Percentiles rank a stretch among this genome's conserved stretches.
phyloP scores from a whole-genome alignment of 176 grass and related monocot species.

The Guadua angustifolia region DNA sequence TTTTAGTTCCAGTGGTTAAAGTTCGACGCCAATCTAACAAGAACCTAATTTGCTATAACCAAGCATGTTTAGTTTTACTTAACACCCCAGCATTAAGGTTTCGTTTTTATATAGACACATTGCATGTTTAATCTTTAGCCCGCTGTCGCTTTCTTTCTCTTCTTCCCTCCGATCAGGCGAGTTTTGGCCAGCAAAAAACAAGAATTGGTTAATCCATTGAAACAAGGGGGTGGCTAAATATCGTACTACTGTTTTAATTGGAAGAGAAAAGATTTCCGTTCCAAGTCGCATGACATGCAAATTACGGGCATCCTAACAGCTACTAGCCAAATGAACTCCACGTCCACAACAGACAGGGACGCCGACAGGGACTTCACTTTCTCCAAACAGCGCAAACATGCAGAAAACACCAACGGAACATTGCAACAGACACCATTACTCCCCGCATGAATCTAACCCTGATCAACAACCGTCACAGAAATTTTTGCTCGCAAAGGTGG shows the following conservation, averaged over 20 bases:
- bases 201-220: neutral
- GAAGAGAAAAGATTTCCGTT: neutral
- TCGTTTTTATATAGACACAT: neutral
- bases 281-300: slow-evolving; percentile 5
- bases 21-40: neutral
- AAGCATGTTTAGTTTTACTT: neutral
- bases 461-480: neutral
- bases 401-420: neutral
- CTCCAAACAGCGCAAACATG: slow-evolving; percentile 6
- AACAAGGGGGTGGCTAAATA: neutral
- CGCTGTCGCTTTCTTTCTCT: neutral
- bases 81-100: neutral
- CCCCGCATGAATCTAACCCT: slow-evolving; percentile 23
- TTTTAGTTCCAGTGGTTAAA: neutral
- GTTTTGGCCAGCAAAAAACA: slow-evolving; percentile 1
- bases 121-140: neutral
- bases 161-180: neutral
- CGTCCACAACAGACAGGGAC: neutral
- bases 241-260: slow-evolving; percentile 10
- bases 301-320: neutral
- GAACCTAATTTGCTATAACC: neutral
- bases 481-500: neutral
- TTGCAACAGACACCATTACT: neutral
- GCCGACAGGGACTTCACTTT: slow-evolving; percentile 38
- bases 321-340: slow-evolving; percentile 23